Conservation (phyloP, 2,329 filamentous ascomycete species). For the Huntiella decipiens region DNA sequence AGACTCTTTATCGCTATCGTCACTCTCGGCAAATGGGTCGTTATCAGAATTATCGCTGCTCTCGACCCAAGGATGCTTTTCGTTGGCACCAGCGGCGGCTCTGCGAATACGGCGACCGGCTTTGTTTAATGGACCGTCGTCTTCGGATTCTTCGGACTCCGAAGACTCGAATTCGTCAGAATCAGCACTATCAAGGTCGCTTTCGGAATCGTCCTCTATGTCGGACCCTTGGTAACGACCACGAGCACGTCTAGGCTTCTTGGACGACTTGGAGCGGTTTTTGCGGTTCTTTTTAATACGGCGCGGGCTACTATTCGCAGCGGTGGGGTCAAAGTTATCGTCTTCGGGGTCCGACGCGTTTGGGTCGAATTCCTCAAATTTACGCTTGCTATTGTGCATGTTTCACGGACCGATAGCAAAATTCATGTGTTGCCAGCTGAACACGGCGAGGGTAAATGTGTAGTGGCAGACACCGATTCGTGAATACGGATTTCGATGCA, state of each 20-base stretch:
- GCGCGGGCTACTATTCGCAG: conserved; percentile 23
- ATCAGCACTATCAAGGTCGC: conserved; percentile 31
- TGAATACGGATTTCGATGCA: no score
- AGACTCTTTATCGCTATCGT: conserved; percentile 25
- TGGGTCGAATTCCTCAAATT: conserved; percentile 41
- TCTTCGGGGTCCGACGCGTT: conserved; percentile 49
- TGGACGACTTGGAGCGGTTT: conserved; percentile 16
- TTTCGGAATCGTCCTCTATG: conserved; percentile 39
- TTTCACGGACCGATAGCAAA: conserved; percentile 11
- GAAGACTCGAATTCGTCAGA: conserved; percentile 29
- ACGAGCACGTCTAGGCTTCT: conserved; percentile 21
- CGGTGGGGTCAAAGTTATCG: conserved; percentile 41
- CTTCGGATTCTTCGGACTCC: conserved; percentile 20
- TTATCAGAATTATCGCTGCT: conserved; percentile 9
- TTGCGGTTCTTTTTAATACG: conserved; percentile 21
- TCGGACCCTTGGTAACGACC: conserved; percentile 38
- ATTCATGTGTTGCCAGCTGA: no score
- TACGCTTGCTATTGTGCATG: conserved; percentile 34
- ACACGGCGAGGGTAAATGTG: no score
- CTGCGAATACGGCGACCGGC: conserved; percentile 31
- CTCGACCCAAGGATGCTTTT: conserved; percentile 8
- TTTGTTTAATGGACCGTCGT: conserved; percentile 26
- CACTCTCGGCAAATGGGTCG: conserved; percentile 25
- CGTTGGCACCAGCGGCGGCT: conserved; percentile 19
- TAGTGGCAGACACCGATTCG: no score